Base-by-base conservation (phyloP, 139 green algal species). In the Chlorella vulgaris region DNA sequence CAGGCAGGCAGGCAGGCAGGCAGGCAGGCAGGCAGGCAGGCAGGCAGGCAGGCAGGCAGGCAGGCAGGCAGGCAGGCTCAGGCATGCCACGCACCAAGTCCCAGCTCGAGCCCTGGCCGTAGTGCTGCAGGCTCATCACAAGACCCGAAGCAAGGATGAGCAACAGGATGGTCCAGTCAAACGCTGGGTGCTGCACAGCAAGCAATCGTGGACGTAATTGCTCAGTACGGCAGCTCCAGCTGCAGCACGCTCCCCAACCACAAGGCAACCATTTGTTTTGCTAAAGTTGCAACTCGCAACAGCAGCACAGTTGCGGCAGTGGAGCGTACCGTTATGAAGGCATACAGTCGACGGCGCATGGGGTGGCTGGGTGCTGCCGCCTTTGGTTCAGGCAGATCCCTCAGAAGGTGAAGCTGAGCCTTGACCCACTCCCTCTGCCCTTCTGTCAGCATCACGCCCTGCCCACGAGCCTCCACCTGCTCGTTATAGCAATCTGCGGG, bases 371-470 rank as follows among this genome's bases (percentile, higher is more conserved):
- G 55, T 5, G 22, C 55, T 29, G 5, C 18, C 18, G 15, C 15
- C 18, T 21, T 28, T n/a, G 15, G 15, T n/a, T 65, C 55, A 31
- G 55, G 55, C 55, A 65, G 55, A n/a, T 65, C 55, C 15, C 21
- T 28, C 55, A 65, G 55, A 15, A 65, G 22, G 22, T 65, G 55
- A 5, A 65, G 55, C 55, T 65, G 55, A 8, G 55, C 15, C 55
- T 65, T 65, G 18, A 65, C 55, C 55, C 55, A 65, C 21, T 65
- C 55, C 21, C 22, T 28, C 55, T 65, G 55, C 55, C 55, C 55
- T 29, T 65, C 55, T n/a, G 55, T 65, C 55, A 65, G 55, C 55
- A 65, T 65, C 55, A 65, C 55, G 15, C 55, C 55, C 55, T 31
- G 15, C 5, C 55, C 55, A 15, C 21, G 55, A 8, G 18, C 18